Conservation (phyloP, 306 rosid species). For the Corylus americana region DNA sequence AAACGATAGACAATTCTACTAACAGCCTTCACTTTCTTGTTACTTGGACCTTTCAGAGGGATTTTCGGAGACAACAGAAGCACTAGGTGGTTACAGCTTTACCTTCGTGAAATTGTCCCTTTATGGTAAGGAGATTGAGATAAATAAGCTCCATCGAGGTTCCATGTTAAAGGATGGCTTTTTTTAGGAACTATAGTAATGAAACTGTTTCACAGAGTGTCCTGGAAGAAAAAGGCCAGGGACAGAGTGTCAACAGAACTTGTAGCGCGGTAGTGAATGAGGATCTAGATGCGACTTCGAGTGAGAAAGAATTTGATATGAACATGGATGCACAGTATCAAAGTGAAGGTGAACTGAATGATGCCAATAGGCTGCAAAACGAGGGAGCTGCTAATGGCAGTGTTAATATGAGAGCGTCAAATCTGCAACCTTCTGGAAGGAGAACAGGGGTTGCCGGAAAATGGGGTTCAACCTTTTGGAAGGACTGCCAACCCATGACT, state of each 20-base stretch:
- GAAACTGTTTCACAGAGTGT: constrained; percentile 70
- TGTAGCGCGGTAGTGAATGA: constrained; percentile 59
- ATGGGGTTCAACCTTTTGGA: constrained; percentile 99
- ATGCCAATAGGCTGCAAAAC: constrained; percentile 52
- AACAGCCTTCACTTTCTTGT: constrained; percentile 25
- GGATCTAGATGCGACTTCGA: constrained; percentile 55
- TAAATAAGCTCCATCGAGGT: constrained; percentile 33
- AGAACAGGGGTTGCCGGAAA: constrained; percentile 61
- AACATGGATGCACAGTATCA: constrained; percentile 74
- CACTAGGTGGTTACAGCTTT: constrained; percentile 19
- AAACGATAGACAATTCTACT: constrained; percentile 17
- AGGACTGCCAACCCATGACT: constrained; percentile 85
- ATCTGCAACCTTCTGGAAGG: constrained; percentile 63
- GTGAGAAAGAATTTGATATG: constrained; percentile 83
- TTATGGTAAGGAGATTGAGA: constrained; percentile 34
- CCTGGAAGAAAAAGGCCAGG: constrained; percentile 68
- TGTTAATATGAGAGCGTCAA: constrained; percentile 46
- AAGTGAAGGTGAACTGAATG: constrained; percentile 70
- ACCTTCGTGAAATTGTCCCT: constrained; percentile 17
- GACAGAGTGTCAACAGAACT: constrained; percentile 55
- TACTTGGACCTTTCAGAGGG: constrained; percentile 37
- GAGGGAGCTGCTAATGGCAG: constrained; percentile 55
- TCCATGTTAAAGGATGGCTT: constrained; percentile 74
- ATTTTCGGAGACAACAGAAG: constrained; percentile 34
- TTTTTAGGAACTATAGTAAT: constrained; percentile 71